Base-by-base conservation (phyloP, 352 stramenopile genomes). In the Phytophthora citricola region DNA sequence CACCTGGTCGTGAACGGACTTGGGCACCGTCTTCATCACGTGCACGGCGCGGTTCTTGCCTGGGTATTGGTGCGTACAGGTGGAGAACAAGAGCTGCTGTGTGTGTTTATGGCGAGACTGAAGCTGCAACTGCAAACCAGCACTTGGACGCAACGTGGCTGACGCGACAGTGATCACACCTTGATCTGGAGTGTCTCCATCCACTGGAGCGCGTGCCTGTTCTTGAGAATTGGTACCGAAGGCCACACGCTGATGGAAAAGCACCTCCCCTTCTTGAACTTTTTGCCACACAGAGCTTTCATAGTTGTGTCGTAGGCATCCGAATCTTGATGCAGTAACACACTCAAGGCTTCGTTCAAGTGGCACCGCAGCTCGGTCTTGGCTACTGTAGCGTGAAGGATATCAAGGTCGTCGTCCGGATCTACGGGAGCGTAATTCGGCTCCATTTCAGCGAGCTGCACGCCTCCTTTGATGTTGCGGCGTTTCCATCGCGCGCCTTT, bases 301-400 rank as follows among this genome's bases (percentile, higher is more conserved):
- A 87, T 86, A 20, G 78, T 79, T 20, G 69, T 62, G 31, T 80
- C 63, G 40, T 83, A 87, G 22, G 63, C 63, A 12, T 64, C 46
- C 39, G 78, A 79, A 20, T 85, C 66, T 32, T 65, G 67, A 31
- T 81, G 68, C 5, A 84, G 48, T 27, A 89, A 48, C 47, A 89
- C 78, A 54, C 76, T 89, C 45, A 89, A 61, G 27, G 84, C 75
- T 27, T 89, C 81, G 46, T 90, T 88, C 47, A 90, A 45, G 51
- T 88, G 79, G 53, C 79, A 88, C 5, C 58, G 62, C 26, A 89
- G 57, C 65, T 82, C 75, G 0, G 70, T 77, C 55, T 82, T 85
- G 57, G 75, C 75, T 29, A 87, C 66, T 0, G 83, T 48, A 0
- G 73, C 78, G 27, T 90, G 75, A 3, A 81, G 58, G 38, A 90